Base-by-base conservation (phyloP, 2,329 filamentous ascomycete genomes). In the Venturia aucupariae region DNA sequence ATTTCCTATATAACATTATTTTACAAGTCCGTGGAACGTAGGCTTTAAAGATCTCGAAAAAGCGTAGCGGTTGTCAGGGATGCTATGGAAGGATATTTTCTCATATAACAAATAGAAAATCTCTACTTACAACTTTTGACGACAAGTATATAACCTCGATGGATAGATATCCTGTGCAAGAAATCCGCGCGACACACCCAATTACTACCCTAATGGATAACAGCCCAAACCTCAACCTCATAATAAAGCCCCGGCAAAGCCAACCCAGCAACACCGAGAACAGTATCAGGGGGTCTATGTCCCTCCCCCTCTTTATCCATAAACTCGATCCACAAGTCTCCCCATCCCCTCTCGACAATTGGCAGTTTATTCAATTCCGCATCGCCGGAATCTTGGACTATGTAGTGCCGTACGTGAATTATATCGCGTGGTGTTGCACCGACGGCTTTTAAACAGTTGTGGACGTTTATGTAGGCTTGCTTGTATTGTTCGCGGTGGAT, bases 221-320 rank as follows among this genome's bases (percentile, higher is more conserved):
- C 64, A 15, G 73, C 73, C 68, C 68, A 71, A 11, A 72, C 72
- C 64, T 75, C 73, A 51, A 70, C 69, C 64, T 75, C 73, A 65
- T 75, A 75, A 60, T 73, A 59, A 27, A 74, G 44, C 38, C 69
- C 68, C 44, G 69, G 69, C 66, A 68, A 69, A 35, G 73, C 72
- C 65, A 75, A 65, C 61, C 69, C 70, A 19, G 72, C 72, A 59
- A 75, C 73, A 0, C 73, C 73, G 4, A 75, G 41, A 7, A 75
- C 73, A 6, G 73, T 75, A 64, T 75, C 73, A n/a, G 73, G 73
- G 4, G 73, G 73, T 51, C 70, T 68, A 66, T 75, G 72, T 15
- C 73, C 73, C 15, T 70, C 68, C 4, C 51, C 68, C 44, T 74
- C 68, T 24, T 66, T 62, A 60, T 75, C 72, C 74, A 75, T 74